Conservation (phyloP, 345 rosid genomes). For the Syzygium grande region DNA sequence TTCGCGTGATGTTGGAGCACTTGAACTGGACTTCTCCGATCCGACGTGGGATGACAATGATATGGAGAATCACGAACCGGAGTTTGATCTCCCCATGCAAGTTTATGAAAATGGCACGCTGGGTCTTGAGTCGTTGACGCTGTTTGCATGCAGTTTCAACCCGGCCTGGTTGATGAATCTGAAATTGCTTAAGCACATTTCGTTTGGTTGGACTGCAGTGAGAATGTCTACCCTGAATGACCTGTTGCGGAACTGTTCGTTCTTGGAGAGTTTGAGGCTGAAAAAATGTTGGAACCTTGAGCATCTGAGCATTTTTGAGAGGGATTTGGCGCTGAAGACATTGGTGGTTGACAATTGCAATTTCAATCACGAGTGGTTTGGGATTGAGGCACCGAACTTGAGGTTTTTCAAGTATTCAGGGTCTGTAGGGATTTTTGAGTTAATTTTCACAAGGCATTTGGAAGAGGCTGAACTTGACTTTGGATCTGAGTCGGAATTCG, state of each 20-base stretch:
- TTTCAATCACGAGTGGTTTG: not conserved
- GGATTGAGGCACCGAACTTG: slow-evolving; percentile 16
- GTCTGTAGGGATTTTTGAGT: not conserved
- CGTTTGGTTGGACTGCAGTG: slow-evolving; percentile 27
- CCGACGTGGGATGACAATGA: slow-evolving; percentile 13
- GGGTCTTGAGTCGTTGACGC: slow-evolving; percentile 16
- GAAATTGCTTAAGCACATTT: slow-evolving; percentile 11
- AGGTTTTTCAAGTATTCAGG: slow-evolving; percentile 25
- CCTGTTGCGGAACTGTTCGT: slow-evolving; percentile 7
- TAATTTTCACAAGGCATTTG: slow-evolving; percentile 2
- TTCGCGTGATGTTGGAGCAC: not conserved
- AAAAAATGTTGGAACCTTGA: slow-evolving; percentile 26
- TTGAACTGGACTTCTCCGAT: slow-evolving; percentile 35
- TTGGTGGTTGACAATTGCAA: slow-evolving; percentile 23
- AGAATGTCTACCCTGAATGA: not conserved
- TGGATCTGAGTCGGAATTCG: slow-evolving; percentile 9
- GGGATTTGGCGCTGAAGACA: slow-evolving; percentile 2
- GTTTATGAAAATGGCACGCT: not conserved
- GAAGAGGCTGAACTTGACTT: slow-evolving; percentile 31
- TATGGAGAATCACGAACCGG: not conserved
- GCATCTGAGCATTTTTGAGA: not conserved
- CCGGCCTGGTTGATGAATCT: not conserved
- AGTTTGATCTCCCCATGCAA: slow-evolving; percentile 11
- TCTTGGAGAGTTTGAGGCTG: slow-evolving; percentile 25
- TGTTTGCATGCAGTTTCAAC: slow-evolving; percentile 19